Evolutionary conservation across 2,329 filamentous ascomycete genomes (phyloP).

Genomic region (Fusarium sp.): DNA sequence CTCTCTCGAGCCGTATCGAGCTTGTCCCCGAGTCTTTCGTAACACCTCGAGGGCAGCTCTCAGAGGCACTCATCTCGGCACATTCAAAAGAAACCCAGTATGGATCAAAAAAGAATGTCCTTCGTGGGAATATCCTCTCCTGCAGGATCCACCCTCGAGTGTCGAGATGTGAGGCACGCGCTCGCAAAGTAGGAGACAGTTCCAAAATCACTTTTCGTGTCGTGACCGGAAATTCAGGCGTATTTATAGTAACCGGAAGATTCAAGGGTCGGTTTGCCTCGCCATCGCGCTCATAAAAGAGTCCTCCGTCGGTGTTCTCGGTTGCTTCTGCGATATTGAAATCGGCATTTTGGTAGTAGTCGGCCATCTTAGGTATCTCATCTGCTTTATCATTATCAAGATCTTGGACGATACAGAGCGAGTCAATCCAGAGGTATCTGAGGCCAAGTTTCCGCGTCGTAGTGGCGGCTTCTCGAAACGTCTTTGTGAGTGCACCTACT

Average conservation of each 20-base stretch:
- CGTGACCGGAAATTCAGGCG: background rate
- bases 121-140: background rate
- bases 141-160: background rate
- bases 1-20: background rate
- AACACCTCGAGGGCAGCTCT: background rate
- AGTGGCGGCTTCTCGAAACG: background rate
- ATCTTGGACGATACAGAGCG: background rate
- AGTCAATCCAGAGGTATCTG: background rate
- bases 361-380: background rate
- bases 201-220: background rate
- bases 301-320: background rate
- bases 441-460: background rate
- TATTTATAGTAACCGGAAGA: background rate
- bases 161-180: background rate
- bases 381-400: background rate
- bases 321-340: background rate
- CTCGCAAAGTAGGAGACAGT: background rate
- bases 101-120: background rate
- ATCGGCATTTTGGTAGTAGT: background rate
- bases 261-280: background rate
- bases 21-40: background rate
- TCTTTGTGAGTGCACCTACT: background rate
- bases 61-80: background rate
- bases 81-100: background rate
- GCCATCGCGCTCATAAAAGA: background rate